Evolutionary conservation across 2,329 filamentous ascomycete genomes (phyloP), one percentile per base, ranked within the genome.

Genomic region (Pseudogymnoascus verrucosus): DNA sequence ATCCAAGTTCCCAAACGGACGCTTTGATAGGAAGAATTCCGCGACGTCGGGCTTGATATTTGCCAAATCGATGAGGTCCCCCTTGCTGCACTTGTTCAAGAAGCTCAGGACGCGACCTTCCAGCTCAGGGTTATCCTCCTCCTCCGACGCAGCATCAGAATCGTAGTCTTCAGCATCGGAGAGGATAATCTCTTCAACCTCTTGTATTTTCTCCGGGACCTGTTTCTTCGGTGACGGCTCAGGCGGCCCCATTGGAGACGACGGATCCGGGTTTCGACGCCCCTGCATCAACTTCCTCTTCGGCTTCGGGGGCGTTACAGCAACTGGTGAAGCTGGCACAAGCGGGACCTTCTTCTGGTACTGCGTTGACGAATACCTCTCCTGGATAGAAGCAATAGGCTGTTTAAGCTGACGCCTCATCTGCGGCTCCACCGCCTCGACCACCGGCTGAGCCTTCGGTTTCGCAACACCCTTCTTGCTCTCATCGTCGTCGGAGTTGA

Each of bases 61-160:
- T 0, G 91, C 91, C 65, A 97, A 87, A 68, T 96, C 93, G 1
- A 89, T 85, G 44, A 99, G 83, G 64, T 93, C 90, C 37, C 88
- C 83, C 8, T 85, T 78, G 4, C 86, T 85, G 73, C 90, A 95
- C 0, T 81, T 85, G 71, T 98, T 98, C 75, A 99, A 87, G 71
- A 92, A 96, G 6, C 86, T 82, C 28, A 98, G 78, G 5, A 97
- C 84, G 63, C 82, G 82, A 4, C 71, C 71, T 31, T 85, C 80
- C 42, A 84, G 73, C 31, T 75, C 72, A 14, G 76, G 74, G 61
- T 78, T 76, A 26, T 78, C 76, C 47, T 77, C 76, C 4, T 71
- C 66, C 36, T 67, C 66, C 4, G 65, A 62, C 16, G 62, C 71
- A 63, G 69, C 66, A 26, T 67, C 73, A 23, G 71, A 73, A 57